Evolutionary conservation across 257 asterid genomes (phyloP), one percentile per base, ranked within the genome.

Genomic region (Scutellaria baicalensis): DNA sequence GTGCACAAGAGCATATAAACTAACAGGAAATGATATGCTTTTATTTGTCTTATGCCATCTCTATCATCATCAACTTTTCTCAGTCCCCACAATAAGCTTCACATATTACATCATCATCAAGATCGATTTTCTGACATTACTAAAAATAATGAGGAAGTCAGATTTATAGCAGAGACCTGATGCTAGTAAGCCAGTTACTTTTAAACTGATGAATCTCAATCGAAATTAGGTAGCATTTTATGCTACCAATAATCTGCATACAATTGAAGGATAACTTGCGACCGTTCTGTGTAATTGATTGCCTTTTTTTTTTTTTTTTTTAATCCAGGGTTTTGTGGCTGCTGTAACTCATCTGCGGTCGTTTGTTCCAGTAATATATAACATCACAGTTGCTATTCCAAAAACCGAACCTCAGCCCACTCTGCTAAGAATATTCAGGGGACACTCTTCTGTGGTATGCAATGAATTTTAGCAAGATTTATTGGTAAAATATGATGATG

Each of bases 321-420:
- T 23, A 23, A 38, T 74, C 16, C 93, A 91, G 97, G 97, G 97
- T 54, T 91, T 91, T 81, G 96, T 87, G 69, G 78, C 86, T 60
- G 84, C 97, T 14, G 90, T 87, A 58, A 83, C 76, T 72, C 87
- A 91, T 67, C 55, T 89, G 80, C 83, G 93, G 55, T 44, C 95
- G 17, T 79, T 70, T 64, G 91, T 85, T 75, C 97, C 90, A 18
- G 93, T 77, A 33, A 84, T 91, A 5, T 91, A 91, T 74, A 82
- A 91, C 54, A 75, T 78, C 47, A 85, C 97, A 47, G 76, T 85
- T 56, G 95, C 96, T 65, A 81, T 91, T 77, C 97, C 97, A 0
- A 87, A 87, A 82, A 68, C 57, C n/a, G 90, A 82, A 65, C 87
- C 95, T 49, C 85, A 56, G 6, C 97, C 96, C 3, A 91, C 97